These are phyloP conservation scores for Flaveria floridana DNA, from an alignment of 140 eudicot genomes.

Conservation along the genomic window DNA sequence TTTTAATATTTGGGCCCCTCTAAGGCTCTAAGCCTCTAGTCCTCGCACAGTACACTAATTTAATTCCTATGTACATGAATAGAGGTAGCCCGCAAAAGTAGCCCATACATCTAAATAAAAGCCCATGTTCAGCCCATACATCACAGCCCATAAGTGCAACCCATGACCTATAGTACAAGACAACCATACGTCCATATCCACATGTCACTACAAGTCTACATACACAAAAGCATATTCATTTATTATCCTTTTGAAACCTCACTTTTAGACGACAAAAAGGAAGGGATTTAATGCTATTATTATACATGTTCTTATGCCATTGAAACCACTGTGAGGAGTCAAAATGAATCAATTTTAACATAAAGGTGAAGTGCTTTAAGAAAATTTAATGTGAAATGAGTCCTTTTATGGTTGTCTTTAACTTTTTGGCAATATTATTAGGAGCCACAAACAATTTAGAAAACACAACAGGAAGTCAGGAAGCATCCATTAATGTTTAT, in stretches of 20 bases:
- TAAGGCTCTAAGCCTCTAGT: too few relatives aligned
- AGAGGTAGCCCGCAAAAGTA: not conserved
- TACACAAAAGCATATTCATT: not conserved
- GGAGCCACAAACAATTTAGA: too few relatives aligned
- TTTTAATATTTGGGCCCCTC: too few relatives aligned
- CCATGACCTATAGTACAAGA: not conserved
- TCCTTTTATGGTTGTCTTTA: too few relatives aligned
- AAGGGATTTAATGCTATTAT: not conserved
- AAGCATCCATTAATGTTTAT: too few relatives aligned
- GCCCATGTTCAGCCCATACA: not conserved
- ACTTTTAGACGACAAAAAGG: slow-evolving; percentile 4
- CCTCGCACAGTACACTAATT: too few relatives aligned
- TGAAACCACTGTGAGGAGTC: not conserved
- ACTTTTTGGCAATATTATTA: too few relatives aligned
- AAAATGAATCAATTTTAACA: not conserved
- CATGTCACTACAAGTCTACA: not conserved
- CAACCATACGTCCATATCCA: not conserved
- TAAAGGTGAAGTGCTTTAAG: not conserved
- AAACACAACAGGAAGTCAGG: too few relatives aligned
- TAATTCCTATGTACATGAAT: too few relatives aligned
- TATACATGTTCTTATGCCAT: slow-evolving; percentile 2
- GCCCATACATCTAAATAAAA: not conserved
- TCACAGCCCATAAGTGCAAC: not conserved
- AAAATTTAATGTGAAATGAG: too few relatives aligned
- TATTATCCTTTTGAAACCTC: not conserved